Evolutionary conservation across 257 asterid species (phyloP).

Genomic region (Hygrophila difformis): DNA sequence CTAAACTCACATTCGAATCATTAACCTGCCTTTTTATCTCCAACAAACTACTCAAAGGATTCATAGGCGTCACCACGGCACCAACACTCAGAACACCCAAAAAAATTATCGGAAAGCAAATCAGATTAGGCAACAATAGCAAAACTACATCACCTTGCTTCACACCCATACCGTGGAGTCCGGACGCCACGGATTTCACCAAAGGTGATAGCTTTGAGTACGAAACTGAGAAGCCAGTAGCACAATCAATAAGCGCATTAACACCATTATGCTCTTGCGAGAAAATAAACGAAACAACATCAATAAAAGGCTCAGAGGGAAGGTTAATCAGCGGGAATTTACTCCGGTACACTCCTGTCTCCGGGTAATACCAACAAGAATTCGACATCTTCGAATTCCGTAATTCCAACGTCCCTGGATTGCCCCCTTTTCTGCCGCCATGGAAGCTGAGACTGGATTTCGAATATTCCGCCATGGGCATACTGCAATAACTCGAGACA

Average conservation of each 20-base stretch:
- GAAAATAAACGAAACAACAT: constrained; percentile 58
- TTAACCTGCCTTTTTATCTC: constrained; percentile 53
- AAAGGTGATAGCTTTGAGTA: constrained; percentile 37
- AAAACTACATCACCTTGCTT: constrained; percentile 57
- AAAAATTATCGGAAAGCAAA: constrained; percentile 52
- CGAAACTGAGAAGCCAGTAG: constrained; percentile 50
- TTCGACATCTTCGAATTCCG: constrained; percentile 4
- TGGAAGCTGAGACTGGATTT: constrained; percentile 22
- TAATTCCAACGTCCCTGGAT: constrained; percentile 4
- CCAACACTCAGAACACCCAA: constrained; percentile 61
- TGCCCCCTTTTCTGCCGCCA: constrained; percentile 10
- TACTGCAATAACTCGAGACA: too few relatives aligned
- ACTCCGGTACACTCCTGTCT: constrained; percentile 64
- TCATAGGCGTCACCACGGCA: constrained; percentile 55
- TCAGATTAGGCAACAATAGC: constrained; percentile 58
- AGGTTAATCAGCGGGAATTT: constrained; percentile 38
- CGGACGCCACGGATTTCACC: constrained; percentile 64
- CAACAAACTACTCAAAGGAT: constrained; percentile 46
- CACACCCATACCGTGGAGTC: constrained; percentile 54
- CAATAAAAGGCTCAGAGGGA: constrained; percentile 58
- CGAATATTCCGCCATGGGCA: constrained; percentile 29
- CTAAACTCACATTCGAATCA: constrained; percentile 41
- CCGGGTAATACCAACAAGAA: constrained; percentile 49
- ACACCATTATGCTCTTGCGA: constrained; percentile 49
- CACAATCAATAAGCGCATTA: constrained; percentile 57